phyloP scores from a whole-genome alignment of 2,329 filamentous ascomycete species.

The Didymella pomorum region DNA sequence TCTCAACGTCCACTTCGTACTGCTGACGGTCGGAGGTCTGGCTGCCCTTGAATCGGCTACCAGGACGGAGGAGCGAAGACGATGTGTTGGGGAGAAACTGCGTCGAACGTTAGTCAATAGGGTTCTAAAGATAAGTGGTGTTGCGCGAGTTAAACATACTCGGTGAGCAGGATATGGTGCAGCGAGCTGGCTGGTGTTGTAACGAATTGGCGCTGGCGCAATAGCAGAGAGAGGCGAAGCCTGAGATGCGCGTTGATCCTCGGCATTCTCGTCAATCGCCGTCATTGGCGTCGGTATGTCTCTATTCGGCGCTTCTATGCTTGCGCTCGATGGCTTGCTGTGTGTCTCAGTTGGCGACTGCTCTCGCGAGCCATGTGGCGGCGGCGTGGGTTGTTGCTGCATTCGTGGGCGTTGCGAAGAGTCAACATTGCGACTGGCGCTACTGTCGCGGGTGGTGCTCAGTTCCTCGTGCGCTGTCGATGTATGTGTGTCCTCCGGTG shows the following conservation, averaged over 20 bases:
- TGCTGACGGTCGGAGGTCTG: constrained; percentile 92
- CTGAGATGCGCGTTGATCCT: constrained; percentile 47
- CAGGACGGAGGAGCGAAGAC: constrained; percentile 84
- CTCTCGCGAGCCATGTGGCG: constrained; percentile 34
- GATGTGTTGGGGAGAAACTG: constrained; percentile 80
- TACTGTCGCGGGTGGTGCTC: constrained; percentile 36
- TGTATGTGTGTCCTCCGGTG: constrained; percentile 55
- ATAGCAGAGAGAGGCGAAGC: constrained; percentile 43
- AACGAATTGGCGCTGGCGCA: constrained; percentile 34
- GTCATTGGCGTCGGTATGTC: constrained; percentile 52
- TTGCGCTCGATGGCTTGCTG: constrained; percentile 41
- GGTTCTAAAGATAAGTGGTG: not conserved
- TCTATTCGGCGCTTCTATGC: constrained; percentile 45
- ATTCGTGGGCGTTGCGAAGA: constrained; percentile 10
- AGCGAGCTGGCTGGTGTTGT: constrained; percentile 35
- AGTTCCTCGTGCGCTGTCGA: constrained; percentile 38
- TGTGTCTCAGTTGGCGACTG: constrained; percentile 38
- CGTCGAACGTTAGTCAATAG: constrained; percentile 28
- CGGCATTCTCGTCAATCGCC: constrained; percentile 44
- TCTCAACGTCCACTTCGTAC: constrained; percentile 95
- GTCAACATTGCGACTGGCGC: constrained; percentile 27
- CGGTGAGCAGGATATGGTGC: constrained; percentile 47
- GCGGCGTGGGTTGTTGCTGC: constrained; percentile 48
- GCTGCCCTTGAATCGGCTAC: constrained; percentile 87
- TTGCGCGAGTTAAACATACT: constrained; percentile 34